A percentile compares a stretch with the other conserved stretches of the same genome.
phyloP scores from a whole-genome alignment of 2,329 filamentous ascomycete genomes.

The Aspergillus pseudonomiae region DNA sequence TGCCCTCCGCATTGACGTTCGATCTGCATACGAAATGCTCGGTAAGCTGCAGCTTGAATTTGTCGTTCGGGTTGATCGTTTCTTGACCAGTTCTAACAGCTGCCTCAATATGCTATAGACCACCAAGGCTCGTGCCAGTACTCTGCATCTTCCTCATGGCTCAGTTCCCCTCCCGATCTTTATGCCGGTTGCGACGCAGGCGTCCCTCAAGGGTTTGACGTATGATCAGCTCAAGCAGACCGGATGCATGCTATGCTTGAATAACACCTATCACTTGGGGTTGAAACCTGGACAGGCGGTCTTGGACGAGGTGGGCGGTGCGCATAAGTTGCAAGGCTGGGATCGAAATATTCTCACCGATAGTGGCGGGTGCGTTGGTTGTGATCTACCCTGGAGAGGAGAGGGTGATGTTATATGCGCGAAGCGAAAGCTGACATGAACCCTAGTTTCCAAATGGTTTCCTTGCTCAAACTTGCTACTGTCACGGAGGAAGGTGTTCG shows the following conservation, averaged over 20 bases:
- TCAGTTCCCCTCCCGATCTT: constrained; percentile 89
- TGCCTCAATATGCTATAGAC: constrained; percentile 60
- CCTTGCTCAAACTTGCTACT: constrained; percentile 85
- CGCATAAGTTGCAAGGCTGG: constrained; percentile 95
- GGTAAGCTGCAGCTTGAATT: constrained; percentile 55
- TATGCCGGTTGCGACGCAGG: constrained; percentile 98
- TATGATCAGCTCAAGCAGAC: constrained; percentile 89
- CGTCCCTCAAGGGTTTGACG: constrained; percentile 90
- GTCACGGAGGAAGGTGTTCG: constrained; percentile 95
- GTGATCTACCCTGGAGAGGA: constrained; percentile 36
- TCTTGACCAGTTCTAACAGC: constrained; percentile 6
- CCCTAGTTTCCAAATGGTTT: constrained; percentile 95
- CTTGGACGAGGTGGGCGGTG: constrained; percentile 83
- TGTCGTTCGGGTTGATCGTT: neutral
- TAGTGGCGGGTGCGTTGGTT: constrained; percentile 50
- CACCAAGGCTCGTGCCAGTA: constrained; percentile 89
- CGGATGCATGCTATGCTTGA: constrained; percentile 86
- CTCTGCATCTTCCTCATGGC: constrained; percentile 86
- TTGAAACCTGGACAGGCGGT: constrained; percentile 92
- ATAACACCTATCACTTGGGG: constrained; percentile 97
- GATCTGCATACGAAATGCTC: constrained; percentile 79
- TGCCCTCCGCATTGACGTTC: constrained; percentile 71
- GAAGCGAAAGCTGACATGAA: neutral
- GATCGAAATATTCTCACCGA: constrained; percentile 88
- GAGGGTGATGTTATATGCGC: neutral